Evolutionary conservation across 306 rosid genomes (phyloP).

Genomic region (Canavalia ensiformis): DNA sequence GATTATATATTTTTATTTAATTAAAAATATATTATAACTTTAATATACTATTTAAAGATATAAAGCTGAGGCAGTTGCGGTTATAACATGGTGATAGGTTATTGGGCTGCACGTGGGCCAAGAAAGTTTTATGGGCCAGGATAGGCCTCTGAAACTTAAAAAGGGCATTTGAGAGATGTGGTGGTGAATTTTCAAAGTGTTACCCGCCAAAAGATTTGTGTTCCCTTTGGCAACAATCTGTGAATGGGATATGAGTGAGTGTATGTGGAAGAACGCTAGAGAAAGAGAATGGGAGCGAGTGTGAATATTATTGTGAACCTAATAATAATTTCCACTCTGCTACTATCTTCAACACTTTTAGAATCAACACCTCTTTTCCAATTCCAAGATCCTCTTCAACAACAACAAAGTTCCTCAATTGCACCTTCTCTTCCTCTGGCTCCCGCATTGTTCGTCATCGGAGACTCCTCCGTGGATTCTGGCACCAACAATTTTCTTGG

Average conservation of each 20-base stretch:
- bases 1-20: too few relatives aligned
- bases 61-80: too few relatives aligned
- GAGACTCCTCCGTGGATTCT: conserved; percentile 88
- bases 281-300: neutral
- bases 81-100: too few relatives aligned
- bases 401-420: conserved; percentile 35
- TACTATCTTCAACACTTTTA: conserved; percentile 29
- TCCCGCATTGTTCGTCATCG: conserved; percentile 80
- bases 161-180: conserved; percentile 4
- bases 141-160: neutral
- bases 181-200: neutral
- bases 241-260: too few relatives aligned
- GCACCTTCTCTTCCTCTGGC: conserved; percentile 56
- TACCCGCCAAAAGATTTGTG: conserved; percentile 59
- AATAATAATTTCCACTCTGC: neutral
- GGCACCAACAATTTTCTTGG: conserved; percentile 86
- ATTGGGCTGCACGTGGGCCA: neutral
- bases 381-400: neutral
- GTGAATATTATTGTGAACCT: conserved; percentile 18
- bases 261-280: neutral
- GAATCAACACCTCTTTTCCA: conserved; percentile 37
- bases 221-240: too few relatives aligned
- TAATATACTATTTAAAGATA: too few relatives aligned
- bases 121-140: neutral
- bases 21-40: too few relatives aligned